Conservation (phyloP, 148 eudicot species). For the Salicornia ramosissima region DNA sequence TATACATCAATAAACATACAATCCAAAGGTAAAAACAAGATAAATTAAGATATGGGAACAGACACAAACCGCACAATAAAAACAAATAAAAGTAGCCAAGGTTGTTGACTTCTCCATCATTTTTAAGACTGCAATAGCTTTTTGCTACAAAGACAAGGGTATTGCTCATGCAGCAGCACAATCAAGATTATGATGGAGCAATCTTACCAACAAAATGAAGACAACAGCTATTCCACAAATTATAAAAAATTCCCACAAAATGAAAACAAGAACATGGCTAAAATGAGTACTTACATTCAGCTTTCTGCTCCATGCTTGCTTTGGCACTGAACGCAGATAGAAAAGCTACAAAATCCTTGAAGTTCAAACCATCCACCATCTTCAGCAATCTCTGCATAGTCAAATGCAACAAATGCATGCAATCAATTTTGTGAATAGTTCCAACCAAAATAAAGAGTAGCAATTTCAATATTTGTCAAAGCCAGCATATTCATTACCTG, state of each 20-base stretch:
- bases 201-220: not conserved
- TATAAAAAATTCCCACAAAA: not conserved
- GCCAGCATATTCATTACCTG: constrained; percentile 40
- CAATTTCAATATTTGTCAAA: not conserved
- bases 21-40: no score
- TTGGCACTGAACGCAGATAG: constrained; percentile 83
- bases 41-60: no score
- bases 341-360: constrained; percentile 88
- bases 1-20: no score
- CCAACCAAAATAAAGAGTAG: not conserved
- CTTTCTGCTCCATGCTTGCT: constrained; percentile 67
- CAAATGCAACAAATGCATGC: constrained; percentile 6
- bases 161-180: not conserved
- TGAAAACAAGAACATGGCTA: not conserved
- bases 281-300: constrained; percentile 44
- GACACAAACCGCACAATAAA: no score
- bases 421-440: not conserved
- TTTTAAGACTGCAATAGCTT: no score
- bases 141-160: not conserved
- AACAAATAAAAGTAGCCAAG: no score
- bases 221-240: not conserved
- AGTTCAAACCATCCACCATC: constrained; percentile 95
- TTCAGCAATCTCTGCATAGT: constrained; percentile 75
- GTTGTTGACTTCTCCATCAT: no score
- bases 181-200: not conserved